Percentiles rank a stretch among this genome's conserved stretches.
These are phyloP conservation scores for Coprinopsis marcescibilis DNA, from an alignment of 768 basidiomycete genomes.

Conservation along the genomic window DNA sequence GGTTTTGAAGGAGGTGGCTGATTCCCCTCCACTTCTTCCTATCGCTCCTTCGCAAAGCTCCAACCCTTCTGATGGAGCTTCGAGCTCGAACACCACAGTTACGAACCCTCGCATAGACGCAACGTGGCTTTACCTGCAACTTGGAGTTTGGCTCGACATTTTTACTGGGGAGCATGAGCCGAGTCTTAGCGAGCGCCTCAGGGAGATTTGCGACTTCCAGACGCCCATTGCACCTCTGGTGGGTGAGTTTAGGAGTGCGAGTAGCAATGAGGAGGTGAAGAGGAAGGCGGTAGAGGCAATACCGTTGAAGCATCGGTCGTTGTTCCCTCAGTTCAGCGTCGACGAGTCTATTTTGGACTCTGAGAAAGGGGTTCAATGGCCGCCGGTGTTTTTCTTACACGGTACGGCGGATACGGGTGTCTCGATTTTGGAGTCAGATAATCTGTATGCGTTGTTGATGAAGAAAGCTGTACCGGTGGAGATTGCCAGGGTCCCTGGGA, in stretches of 20 bases:
- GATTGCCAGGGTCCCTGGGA: constrained; percentile 20
- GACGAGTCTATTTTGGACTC: too few relatives aligned
- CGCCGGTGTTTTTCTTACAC: constrained; percentile 42
- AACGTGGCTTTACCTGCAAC: constrained; percentile 52
- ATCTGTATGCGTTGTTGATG: constrained; percentile 25
- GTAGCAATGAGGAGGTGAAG: constrained; percentile 74
- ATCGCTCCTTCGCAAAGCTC: too few relatives aligned
- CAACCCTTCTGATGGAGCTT: too few relatives aligned
- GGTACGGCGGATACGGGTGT: constrained; percentile 45
- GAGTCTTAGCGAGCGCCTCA: constrained; percentile 43
- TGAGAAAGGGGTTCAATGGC: too few relatives aligned
- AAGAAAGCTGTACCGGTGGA: constrained; percentile 26
- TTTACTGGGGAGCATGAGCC: constrained; percentile 43
- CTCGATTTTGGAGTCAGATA: constrained; percentile 32
- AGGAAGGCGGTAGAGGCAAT: constrained; percentile 37
- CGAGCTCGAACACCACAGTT: not conserved
- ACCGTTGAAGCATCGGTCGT: constrained; percentile 21
- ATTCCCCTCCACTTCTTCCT: constrained; percentile 42
- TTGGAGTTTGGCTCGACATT: constrained; percentile 57
- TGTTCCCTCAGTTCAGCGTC: constrained; percentile 44
- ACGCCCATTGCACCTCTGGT: constrained; percentile 77
- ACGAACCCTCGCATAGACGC: constrained; percentile 55
- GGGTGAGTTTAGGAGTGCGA: constrained; percentile 82
- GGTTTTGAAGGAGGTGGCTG: constrained; percentile 35
- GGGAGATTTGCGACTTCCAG: constrained; percentile 55